These are phyloP conservation scores for Mycena rebaudengoi DNA, from an alignment of 768 basidiomycete genomes.

Conservation along the genomic window DNA sequence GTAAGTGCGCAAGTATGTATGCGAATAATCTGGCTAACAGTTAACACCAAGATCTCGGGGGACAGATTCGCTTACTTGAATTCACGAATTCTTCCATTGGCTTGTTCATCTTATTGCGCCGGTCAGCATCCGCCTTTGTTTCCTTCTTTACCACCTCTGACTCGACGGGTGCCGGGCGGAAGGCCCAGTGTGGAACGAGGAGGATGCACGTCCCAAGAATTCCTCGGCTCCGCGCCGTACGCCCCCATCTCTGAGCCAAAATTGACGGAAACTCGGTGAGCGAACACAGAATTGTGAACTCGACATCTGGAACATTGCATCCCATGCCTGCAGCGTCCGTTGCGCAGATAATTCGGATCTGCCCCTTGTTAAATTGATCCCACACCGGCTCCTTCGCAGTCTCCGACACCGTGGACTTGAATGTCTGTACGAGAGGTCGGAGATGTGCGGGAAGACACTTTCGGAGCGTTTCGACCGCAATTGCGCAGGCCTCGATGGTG, in stretches of 20 bases:
- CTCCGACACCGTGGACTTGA: conserved; percentile 25
- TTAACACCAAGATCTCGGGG: no score
- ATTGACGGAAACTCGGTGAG: not conserved
- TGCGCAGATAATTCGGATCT: conserved; percentile 25
- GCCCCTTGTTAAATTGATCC: conserved; percentile 26
- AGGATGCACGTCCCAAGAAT: conserved; percentile 2
- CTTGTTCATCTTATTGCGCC: no score
- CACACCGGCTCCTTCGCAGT: conserved; percentile 23
- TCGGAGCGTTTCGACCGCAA: conserved; percentile 21
- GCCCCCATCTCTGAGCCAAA: not conserved
- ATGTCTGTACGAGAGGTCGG: conserved; percentile 26
- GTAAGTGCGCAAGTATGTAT: no score
- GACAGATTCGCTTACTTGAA: no score
- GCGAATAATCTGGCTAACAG: no score
- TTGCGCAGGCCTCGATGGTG: conserved; percentile 16
- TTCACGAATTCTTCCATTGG: no score
- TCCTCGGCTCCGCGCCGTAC: not conserved
- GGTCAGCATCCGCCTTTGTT: no score
- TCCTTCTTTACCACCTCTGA: no score
- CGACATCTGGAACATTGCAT: conserved; percentile 29
- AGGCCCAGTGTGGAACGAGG: not conserved
- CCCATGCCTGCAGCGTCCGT: conserved; percentile 34
- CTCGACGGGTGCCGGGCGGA: no score
- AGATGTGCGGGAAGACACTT: conserved; percentile 31
- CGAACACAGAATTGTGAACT: conserved; percentile 1